Conservation (phyloP, 83 land plant genomes). For the Picea abies region DNA sequence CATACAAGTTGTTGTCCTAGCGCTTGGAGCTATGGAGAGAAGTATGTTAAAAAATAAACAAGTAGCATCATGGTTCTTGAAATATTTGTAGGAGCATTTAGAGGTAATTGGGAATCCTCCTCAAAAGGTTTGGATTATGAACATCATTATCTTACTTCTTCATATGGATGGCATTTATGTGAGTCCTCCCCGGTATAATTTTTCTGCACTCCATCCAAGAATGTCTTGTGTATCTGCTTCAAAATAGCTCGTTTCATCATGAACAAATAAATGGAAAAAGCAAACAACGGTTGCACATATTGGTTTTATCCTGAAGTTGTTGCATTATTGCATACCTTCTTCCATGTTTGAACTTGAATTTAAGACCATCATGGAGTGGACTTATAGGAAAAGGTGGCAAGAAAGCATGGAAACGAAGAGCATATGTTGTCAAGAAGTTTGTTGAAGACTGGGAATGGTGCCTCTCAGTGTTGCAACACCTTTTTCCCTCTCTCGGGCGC, state of each 20-base stretch:
- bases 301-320: slow-evolving; percentile 56
- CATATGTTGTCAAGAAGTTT: slow-evolving; percentile 46
- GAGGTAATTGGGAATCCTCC: slow-evolving; percentile 42
- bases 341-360: slow-evolving; percentile 42
- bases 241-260: slow-evolving; percentile 18
- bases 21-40: neutral
- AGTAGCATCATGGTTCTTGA: slow-evolving; percentile 14
- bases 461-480: slow-evolving; percentile 75
- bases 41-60: slow-evolving; percentile 25
- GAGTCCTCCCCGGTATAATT: slow-evolving; percentile 17
- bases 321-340: slow-evolving; percentile 55
- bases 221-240: slow-evolving; percentile 12
- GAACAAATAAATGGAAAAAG: slow-evolving; percentile 38
- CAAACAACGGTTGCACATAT: slow-evolving; percentile 62
- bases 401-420: slow-evolving; percentile 77
- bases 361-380: slow-evolving; percentile 21
- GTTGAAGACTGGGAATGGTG: slow-evolving; percentile 98
- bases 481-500: slow-evolving; percentile 67
- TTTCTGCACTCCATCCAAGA: slow-evolving; percentile 18
- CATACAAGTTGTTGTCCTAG: no score
- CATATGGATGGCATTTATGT: slow-evolving; percentile 73
- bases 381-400: slow-evolving; percentile 34
- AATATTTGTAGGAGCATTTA: slow-evolving; percentile 46
- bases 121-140: slow-evolving; percentile 38
- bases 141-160: slow-evolving; percentile 71